Base-by-base conservation (phyloP, 371 early-diverging fungal species). In the Vairimorpha necatrix region DNA sequence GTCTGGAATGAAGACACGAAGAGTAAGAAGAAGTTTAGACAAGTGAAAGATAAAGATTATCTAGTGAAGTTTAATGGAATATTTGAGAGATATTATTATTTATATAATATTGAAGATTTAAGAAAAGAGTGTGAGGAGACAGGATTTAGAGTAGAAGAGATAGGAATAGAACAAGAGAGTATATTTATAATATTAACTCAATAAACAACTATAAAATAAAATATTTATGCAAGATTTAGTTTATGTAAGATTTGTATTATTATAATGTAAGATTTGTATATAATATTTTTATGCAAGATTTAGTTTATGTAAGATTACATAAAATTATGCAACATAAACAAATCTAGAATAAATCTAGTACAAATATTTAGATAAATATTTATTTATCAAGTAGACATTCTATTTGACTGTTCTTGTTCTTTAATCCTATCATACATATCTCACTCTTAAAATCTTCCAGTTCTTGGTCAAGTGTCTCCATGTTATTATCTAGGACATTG, bases 1-100 rank as follows among this genome's bases (percentile, higher is more conserved):
- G 85, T 80, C n/a, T 84, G 85, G 85, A 70, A 72, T 36, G 76
- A 76, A 28, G 69, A 71, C 11, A 74, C 72, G 20, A 75, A 61
- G 9, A 33, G 54, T n/a, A 67, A 79, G 30, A 70, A 38, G 14
- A 84, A 84, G 67, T 83, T 83, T 73, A 46, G 54, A 39, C 48
- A 62, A 14, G 67, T 82, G 13, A 36, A 73, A 16, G 68, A 60
- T 33, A 46, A 73, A 33, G 84, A 81, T 36, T 79, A 78, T 28
- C 78, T 82, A 69, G 84, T 80, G 16, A 73, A 68, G 3, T 84
- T 82, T 82, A 78, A 80, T 26, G 73, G 62, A 16, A 39, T 48
- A 63, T 71, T 75, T 46, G 76, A 70, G 20, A 72, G 84, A 67
- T 84, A 84, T 69, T 81, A 82, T 61, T 69, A 81, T 67, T 60